Evolutionary conservation across 805 yeast species (phyloP), one percentile per base, ranked within the genome.

Genomic region (Sugiyamaella lignohabitans): DNA sequence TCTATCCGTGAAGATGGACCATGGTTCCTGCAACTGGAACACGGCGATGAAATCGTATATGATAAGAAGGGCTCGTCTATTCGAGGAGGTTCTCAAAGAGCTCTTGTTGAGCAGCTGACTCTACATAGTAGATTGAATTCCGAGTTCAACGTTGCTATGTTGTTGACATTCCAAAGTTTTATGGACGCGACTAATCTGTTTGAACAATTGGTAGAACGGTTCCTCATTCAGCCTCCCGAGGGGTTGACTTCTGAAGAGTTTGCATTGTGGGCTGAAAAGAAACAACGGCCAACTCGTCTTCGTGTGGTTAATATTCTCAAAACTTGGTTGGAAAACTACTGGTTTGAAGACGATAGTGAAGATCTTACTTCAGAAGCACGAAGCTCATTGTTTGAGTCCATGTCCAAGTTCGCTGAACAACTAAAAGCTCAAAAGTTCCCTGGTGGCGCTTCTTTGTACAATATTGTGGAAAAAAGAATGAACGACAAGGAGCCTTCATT

Each of bases 161-260:
- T 88, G 49, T 67, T 79, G n/a, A 80, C 94, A 0, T 86, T 87
- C 64, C 70, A 83, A 32, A 79, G 89, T 29, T 84, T 88, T 61
- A 75, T 82, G 68, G 72, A 83, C 2, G 74, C 93, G 1, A 64
- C 73, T 6, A 84, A 81, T 44, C 68, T 89, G 32, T 67, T 85
- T 38, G 72, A 73, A 36, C 60, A 76, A 38, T 65, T 87, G 55
- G 74, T 84, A 27, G 73, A 74, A 35, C 70, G 94, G 46, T 91
- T 81, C 64, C 74, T 80, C 46, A 65, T 78, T 14, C 78, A 77
- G 52, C 93, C 96, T 19, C 96, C 96, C 0, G 96, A 86, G 58
- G 95, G 94, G 0, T 66, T 91, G 50, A 78, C 85, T 49, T 84
- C 79, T 59, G 94, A 84, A 51, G 95, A 87, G 58, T 86, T 84